Evolutionary conservation across 2,329 filamentous ascomycete species (phyloP).

Genomic region (Sporothrix pseudoabietina): DNA sequence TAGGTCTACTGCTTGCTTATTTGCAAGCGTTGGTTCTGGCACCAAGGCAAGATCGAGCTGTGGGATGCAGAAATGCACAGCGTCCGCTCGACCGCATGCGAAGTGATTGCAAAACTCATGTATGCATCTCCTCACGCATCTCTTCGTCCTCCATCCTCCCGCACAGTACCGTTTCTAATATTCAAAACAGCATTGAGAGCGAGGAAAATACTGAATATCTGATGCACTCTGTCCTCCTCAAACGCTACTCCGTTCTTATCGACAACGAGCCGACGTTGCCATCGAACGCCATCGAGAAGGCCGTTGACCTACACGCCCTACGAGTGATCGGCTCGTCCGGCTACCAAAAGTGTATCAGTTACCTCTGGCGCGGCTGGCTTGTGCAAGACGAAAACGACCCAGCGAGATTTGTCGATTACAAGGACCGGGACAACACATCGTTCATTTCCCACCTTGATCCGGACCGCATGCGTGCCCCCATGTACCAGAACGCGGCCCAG

Average conservation of each 20-base stretch:
- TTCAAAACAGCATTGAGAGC: conserved; percentile 67
- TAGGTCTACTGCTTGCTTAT: conserved; percentile 76
- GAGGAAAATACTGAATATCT: conserved; percentile 81
- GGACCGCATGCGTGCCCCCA: conserved; percentile 87
- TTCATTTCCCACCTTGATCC: conserved; percentile 87
- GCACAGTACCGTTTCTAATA: background rate
- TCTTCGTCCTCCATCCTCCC: background rate
- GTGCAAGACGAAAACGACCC: conserved; percentile 94
- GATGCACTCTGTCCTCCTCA: conserved; percentile 78
- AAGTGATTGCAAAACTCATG: conserved; percentile 85
- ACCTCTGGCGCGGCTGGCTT: conserved; percentile 94
- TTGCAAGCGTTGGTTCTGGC: conserved; percentile 71
- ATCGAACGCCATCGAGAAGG: conserved; percentile 87
- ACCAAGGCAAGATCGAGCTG: conserved; percentile 76
- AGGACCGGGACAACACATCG: conserved; percentile 73
- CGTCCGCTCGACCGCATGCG: conserved; percentile 78
- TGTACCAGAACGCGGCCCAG: conserved; percentile 90
- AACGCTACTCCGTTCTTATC: conserved; percentile 80
- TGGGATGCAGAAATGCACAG: conserved; percentile 89
- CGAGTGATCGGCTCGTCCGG: conserved; percentile 87
- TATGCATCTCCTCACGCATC: conserved; percentile 35
- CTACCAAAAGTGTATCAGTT: conserved; percentile 92
- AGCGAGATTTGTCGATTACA: conserved; percentile 85
- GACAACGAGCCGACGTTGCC: conserved; percentile 72
- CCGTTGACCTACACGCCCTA: conserved; percentile 89